Base-by-base conservation (phyloP, 2,329 filamentous ascomycete species). In the Penicillium sp. region DNA sequence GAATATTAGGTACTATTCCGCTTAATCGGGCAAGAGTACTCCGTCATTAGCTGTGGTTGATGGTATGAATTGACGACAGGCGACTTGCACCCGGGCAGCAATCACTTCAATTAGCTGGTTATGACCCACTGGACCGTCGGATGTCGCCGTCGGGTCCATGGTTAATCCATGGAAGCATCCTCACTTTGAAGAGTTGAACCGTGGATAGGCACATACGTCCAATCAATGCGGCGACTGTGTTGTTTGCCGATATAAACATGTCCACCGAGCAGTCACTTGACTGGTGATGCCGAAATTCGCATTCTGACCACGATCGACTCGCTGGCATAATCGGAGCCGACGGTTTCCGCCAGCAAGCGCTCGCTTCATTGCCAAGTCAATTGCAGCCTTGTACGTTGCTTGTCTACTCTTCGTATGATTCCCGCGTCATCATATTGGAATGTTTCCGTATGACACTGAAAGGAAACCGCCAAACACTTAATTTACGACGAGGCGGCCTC, bases 191-290 rank as follows among this genome's bases (percentile, higher is more conserved):
- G 14, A 14, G 14, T 47, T 26, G 52, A 46, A 28, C 45, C 43
- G 35, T 40, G 28, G 46, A 38, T 14, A 46, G 20, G 20, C 24
- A 46, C 16, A 47, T 47, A n/a, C 16, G 21, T 40, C 40, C 51
- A 47, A 47, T 53, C 42, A 30, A 7, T 35, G 33, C 35, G 12
- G 26, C 16, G 49, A 52, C 21, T 33, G 21, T 23, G 40, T 30
- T 43, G 30, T n/a, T 35, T 26, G 51, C 33, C 42, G 40, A 12
- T 16, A 26, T 33, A 18, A 47, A 20, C 35, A 38, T 35, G n/a
- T 23, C 43, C 21, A 23, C 21, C 23, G 38, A 38, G 42, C 14
- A 47, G 33, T 47, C 52, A 54, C 43, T 38, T 54, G 52, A 40
- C 52, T 47, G 50, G 35, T 54, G 5, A 11, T 38, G 18, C 9